A percentile compares a stretch with the other conserved stretches of the same genome.
Conservation (phyloP, 208 protist genomes). For the Spongospora subterranea region DNA sequence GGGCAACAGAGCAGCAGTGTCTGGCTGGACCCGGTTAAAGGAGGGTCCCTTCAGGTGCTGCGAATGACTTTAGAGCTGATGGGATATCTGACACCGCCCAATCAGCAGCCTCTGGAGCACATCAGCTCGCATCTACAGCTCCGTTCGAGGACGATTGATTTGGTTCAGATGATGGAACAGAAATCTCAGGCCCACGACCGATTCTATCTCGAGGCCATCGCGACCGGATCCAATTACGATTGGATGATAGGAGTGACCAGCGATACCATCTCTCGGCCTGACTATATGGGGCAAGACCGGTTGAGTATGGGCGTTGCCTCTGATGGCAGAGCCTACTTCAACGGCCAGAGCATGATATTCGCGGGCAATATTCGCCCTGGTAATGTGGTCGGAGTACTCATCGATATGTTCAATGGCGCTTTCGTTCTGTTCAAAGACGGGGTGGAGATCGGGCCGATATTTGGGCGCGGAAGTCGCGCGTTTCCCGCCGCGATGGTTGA, state of each 20-base stretch:
- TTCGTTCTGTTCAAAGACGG: not conserved
- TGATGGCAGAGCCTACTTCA: constrained; percentile 6
- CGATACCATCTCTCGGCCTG: not conserved
- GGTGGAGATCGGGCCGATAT: not conserved
- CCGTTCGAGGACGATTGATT: not conserved
- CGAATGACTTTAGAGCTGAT: too few species aligned
- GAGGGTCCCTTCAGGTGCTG: too few species aligned
- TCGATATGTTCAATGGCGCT: not conserved
- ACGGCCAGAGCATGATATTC: not conserved
- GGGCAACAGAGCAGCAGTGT: too few species aligned
- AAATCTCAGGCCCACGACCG: not conserved
- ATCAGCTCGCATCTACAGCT: not conserved
- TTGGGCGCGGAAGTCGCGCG: not conserved
- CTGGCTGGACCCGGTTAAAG: too few species aligned
- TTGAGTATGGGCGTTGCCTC: not conserved
- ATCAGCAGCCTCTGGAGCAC: too few species aligned
- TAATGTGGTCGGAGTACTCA: not conserved
- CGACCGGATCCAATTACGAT: not conserved
- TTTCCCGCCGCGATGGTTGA: not conserved
- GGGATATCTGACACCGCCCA: too few species aligned
- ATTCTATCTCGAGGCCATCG: not conserved
- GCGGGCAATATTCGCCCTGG: not conserved
- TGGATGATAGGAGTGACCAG: not conserved
- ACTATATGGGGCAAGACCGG: not conserved
- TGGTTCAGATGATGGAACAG: not conserved